phyloP scores from a whole-genome alignment of 202 grass and related monocot genomes.

The Setaria italica region DNA sequence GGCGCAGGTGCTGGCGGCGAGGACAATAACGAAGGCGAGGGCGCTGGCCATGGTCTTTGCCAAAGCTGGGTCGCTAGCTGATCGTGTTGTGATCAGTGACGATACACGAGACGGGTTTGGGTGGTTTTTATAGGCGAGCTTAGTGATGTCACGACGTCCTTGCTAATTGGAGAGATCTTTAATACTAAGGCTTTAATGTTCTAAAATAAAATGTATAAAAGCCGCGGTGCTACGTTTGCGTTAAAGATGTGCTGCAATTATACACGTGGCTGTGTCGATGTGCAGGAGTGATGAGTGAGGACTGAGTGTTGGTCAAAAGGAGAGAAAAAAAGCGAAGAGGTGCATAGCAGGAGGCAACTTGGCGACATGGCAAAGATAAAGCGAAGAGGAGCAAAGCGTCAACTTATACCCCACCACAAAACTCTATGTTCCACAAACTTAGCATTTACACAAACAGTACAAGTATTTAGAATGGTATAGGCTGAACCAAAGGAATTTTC shows the following conservation, averaged over 20 bases:
- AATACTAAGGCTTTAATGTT: neutral
- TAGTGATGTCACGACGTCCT: neutral
- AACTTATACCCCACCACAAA: no score
- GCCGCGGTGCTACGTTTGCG: neutral
- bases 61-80: neutral
- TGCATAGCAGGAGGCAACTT: neutral
- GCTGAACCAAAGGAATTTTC: no score
- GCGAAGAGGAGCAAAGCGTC: neutral
- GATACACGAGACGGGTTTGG: neutral
- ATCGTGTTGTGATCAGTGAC: neutral
- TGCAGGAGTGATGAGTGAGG: neutral
- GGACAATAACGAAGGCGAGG: conserved; percentile 1
- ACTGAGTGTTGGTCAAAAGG: neutral
- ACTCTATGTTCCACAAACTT: no score
- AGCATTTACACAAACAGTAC: no score
- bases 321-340: neutral
- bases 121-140: conserved; percentile 39
- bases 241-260: neutral
- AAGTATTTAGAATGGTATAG: no score
- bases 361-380: neutral
- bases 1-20: neutral
- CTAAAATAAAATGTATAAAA: neutral
- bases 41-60: conserved; percentile 16
- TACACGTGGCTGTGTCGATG: neutral
- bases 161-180: neutral